A percentile compares a stretch with the other conserved stretches of the same genome.
Evolutionary conservation across 495 filamentous ascomycete genomes (phyloP).

Genomic region (Trichoderma reesei): DNA sequence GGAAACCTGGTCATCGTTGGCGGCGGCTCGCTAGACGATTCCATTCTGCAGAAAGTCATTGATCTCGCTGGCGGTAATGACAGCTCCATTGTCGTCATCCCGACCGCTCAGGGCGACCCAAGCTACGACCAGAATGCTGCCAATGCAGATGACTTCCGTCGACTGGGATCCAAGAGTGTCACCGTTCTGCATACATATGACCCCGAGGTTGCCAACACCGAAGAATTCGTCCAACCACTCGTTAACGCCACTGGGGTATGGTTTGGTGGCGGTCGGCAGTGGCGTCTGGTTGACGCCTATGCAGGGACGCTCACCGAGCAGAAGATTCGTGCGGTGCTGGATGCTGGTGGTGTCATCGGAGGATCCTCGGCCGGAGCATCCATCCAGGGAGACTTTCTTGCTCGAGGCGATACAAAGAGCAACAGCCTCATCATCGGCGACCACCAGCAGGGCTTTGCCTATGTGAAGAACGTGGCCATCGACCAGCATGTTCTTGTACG

Average conservation of each 20-base stretch:
- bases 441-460: conserved; percentile 25
- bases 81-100: conserved; percentile 36
- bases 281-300: conserved; percentile 27
- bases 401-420: conserved; percentile 23
- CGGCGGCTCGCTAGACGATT: conserved; percentile 19
- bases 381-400: conserved; percentile 26
- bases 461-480: conserved; percentile 22
- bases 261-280: conserved; percentile 26
- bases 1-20: conserved; percentile 26
- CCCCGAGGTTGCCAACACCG: conserved; percentile 22
- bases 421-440: conserved; percentile 25
- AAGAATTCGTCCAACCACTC: conserved; percentile 23
- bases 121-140: conserved; percentile 24
- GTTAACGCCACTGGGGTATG: conserved; percentile 21
- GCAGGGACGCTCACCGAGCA: conserved; percentile 25
- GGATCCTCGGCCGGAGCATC: conserved; percentile 26
- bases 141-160: conserved; percentile 20
- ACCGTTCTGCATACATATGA: conserved; percentile 28
- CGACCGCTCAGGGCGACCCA: conserved; percentile 23
- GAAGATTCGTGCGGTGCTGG: conserved; percentile 22
- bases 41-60: conserved; percentile 25
- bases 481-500: conserved; percentile 28
- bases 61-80: conserved; percentile 30
- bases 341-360: conserved; percentile 22
- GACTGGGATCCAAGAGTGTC: conserved; percentile 23